phyloP scores from a whole-genome alignment of 2,329 filamentous ascomycete species.

The Scolecobasidium constrictum region DNA sequence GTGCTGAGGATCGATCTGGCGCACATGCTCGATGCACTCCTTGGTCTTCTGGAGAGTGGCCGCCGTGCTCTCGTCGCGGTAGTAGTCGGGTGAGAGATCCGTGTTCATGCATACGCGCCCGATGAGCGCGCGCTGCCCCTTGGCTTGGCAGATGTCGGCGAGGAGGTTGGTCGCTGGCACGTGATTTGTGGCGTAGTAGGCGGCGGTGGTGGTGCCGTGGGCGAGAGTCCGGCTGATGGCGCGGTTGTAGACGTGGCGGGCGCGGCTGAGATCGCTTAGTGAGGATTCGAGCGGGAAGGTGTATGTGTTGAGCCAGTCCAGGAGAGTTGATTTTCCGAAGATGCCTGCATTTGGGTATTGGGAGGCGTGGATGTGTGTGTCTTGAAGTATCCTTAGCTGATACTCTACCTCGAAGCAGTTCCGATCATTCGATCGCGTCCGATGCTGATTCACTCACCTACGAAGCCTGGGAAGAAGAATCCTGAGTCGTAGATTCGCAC shows the following conservation, averaged over 20 bases:
- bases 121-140: slow-evolving; percentile 82
- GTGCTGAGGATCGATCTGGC: slow-evolving; percentile 51
- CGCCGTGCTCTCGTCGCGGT: slow-evolving; percentile 60
- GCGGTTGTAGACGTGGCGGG: slow-evolving; percentile 62
- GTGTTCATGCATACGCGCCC: slow-evolving; percentile 94
- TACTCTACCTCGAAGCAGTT: not conserved
- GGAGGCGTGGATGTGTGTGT: slow-evolving; percentile 90
- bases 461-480: slow-evolving; percentile 79
- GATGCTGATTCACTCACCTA: slow-evolving; percentile 41
- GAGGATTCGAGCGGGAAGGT: slow-evolving; percentile 88
- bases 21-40: slow-evolving; percentile 46
- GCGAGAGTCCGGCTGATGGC: slow-evolving; percentile 71
- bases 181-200: slow-evolving; percentile 90
- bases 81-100: slow-evolving; percentile 58
- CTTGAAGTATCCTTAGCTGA: slow-evolving; percentile 35
- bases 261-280: slow-evolving; percentile 51
- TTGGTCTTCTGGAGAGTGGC: slow-evolving; percentile 43
- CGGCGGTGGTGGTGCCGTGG: slow-evolving; percentile 84
- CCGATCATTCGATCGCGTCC: not conserved
- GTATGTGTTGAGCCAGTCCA: slow-evolving; percentile 89
- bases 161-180: slow-evolving; percentile 84
- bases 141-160: slow-evolving; percentile 65
- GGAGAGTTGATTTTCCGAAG: slow-evolving; percentile 83
- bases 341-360: slow-evolving; percentile 93
- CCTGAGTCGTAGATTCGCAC: slow-evolving; percentile 37